Base-by-base conservation (phyloP, 305 asterid species). In the Andrographis paniculata region DNA sequence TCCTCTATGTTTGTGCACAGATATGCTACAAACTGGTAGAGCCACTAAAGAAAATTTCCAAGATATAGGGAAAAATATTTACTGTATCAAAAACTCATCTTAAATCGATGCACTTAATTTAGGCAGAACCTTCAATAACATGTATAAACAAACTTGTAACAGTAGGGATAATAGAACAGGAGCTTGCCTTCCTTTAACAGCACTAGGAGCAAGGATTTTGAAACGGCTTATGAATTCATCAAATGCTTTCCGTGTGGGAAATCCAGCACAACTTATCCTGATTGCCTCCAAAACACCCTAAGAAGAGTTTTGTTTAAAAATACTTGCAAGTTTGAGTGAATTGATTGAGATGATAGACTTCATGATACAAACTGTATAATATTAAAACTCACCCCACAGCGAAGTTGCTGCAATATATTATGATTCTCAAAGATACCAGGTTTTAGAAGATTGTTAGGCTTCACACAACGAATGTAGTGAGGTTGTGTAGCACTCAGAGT, bases 251-350 rank as follows among this genome's bases (percentile, higher is more conserved):
- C 95, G 69, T 43, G 95, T 88, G 60, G 97, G 97, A 74, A 58
- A 88, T 61, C 97, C 97, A 57, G 97, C 97, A 62, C 97, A 88
- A 62, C 95, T 88, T 55, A 88, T 88, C 74, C 95, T 80, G 66
- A 88, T 84, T 48, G 97, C 97, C 70, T 88, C 97, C 89, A 88
- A 65, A 41, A 88, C 97, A 48, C 97, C 95, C 97, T 88, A 12
- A 31, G 5, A 35, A 35, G 6, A 1, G n/a, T 35, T 5, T 35
- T 11, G 40, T 35, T 7, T n/a, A 1, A n/a, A 38, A 16, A 33
- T 20, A 19, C 51, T 50, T 33, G 47, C 24, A 20, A 44, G 48
- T 49, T 59, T 50, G 68, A 45, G 21, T 22, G 28, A 56, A 45
- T 38, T 30, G 41, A 48, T 17, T 33, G 46, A 7, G 15, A 57